Conservation (phyloP, 176 grass and related monocot species). For the Olyra latifolia region DNA sequence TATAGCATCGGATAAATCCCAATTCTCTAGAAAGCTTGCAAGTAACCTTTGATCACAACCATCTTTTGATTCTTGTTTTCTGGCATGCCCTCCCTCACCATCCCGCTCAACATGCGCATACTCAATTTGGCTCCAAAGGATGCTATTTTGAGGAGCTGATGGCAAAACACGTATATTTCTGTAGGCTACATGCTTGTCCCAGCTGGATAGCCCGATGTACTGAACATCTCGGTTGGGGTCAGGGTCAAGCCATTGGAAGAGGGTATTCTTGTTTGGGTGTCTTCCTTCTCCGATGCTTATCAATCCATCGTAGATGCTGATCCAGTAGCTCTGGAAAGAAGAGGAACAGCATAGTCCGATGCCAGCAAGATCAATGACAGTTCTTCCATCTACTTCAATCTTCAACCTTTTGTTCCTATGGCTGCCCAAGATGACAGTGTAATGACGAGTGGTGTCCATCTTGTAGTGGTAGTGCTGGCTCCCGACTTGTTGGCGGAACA, state of each 20-base stretch:
- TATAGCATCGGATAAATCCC: constrained; percentile 73
- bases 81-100: constrained; percentile 32
- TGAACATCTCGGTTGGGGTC: constrained; percentile 67
- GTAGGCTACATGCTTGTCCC: constrained; percentile 94
- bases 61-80: constrained; percentile 27
- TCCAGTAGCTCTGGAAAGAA: constrained; percentile 92
- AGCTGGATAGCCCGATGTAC: constrained; percentile 84
- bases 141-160: constrained; percentile 60
- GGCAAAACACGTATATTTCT: constrained; percentile 83
- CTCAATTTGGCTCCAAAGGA: constrained; percentile 69
- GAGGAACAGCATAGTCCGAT: constrained; percentile 74
- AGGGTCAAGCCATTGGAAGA: constrained; percentile 84
- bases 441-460: constrained; percentile 75
- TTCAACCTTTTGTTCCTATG: constrained; percentile 88
- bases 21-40: constrained; percentile 74
- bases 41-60: constrained; percentile 50
- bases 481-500: constrained; percentile 75
- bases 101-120: constrained; percentile 38
- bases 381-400: constrained; percentile 84
- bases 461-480: constrained; percentile 93
- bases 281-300: constrained; percentile 82
- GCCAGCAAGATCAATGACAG: constrained; percentile 74
- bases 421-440: constrained; percentile 87
- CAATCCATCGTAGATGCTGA: constrained; percentile 83
- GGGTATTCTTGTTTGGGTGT: constrained; percentile 70